These are phyloP conservation scores for Penicillium sp. DNA, from an alignment of 2,329 filamentous ascomycete genomes.

Conservation along the genomic window DNA sequence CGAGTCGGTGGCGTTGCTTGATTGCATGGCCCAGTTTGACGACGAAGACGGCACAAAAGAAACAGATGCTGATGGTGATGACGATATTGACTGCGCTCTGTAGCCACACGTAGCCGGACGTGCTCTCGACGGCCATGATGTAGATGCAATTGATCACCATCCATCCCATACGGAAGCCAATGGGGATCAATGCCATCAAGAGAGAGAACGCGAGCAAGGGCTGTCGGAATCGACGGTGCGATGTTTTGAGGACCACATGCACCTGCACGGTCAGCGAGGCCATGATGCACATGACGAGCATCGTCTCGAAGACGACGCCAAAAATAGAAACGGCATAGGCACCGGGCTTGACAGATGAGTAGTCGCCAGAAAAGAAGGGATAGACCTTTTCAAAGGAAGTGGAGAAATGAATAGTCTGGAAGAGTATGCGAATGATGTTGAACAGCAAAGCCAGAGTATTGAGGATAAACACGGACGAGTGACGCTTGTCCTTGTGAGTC, in stretches of 20 bases:
- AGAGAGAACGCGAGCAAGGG: conserved; percentile 47
- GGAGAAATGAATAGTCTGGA: conserved; percentile 51
- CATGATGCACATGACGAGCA: conserved; percentile 54
- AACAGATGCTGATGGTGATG: conserved; percentile 54
- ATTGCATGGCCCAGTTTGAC: conserved; percentile 58
- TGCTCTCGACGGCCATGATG: conserved; percentile 32
- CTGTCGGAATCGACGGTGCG: conserved; percentile 40
- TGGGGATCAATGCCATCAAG: conserved; percentile 47
- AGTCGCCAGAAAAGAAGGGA: conserved; percentile 53
- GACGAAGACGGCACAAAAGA: conserved; percentile 59
- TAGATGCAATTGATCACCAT: conserved; percentile 46
- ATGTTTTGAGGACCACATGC: conserved; percentile 56
- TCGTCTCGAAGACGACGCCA: conserved; percentile 46
- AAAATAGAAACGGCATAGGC: conserved; percentile 48
- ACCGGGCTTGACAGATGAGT: conserved; percentile 42
- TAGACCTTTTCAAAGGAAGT: conserved; percentile 60
- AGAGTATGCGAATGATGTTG: conserved; percentile 53
- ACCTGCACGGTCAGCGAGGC: conserved; percentile 59
- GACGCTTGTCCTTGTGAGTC: conserved; percentile 61
- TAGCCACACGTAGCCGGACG: conserved; percentile 34
- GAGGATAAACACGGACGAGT: conserved; percentile 59
- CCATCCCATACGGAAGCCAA: conserved; percentile 52
- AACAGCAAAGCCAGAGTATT: conserved; percentile 58
- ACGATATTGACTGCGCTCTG: conserved; percentile 47
- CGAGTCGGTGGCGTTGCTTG: conserved; percentile 51